Base-by-base conservation (phyloP, 192 early-diverging fungal species). In the Backusella australiensis region DNA sequence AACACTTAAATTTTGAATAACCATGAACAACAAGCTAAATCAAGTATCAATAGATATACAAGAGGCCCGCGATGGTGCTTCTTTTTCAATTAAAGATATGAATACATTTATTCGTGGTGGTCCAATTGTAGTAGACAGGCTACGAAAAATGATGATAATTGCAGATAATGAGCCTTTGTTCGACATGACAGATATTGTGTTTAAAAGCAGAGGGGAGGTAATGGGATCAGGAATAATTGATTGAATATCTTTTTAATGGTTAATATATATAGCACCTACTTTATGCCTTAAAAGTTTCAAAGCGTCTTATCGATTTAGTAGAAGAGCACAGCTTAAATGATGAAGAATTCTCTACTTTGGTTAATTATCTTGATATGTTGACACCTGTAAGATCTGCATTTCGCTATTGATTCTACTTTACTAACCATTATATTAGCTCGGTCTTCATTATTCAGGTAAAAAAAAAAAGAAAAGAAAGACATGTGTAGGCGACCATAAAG, bases 31-130 rank as follows among this genome's bases (percentile, higher is more conserved):
- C 34, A 39, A 69, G n/a, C 21, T 75, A 8, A 59, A 70, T 11
- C 74, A 82, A 67, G 75, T 73, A 69, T 35, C 72, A 15, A 73
- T 65, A 34, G 85, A 86, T 39, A 46, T 95, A 46, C 82, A 86
- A 36, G 78, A 85, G 26, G 94, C 95, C 81, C 89, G 94, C 74
- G 80, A 82, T 35, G 82, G 85, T 34, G 86, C 90, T 19, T 84
- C 87, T 23, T 97, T 97, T 75, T 86, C 91, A 14, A 81, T 94
- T 67, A 82, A 87, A 15, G 85, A 90, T 32, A 85, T 97, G 87
- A 93, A 92, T n/a, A 86, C 89, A 78, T 93, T 91, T 82, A 79
- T 96, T 23, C 91, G 93, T 44, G 90, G 92, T 72, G 91, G 89
- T 70, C 6, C 53, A 32, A 71, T 72, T 11, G 56, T 36, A 38